A percentile compares a stretch with the other conserved stretches of the same genome.
These are phyloP conservation scores for Lactifluus subvellereus DNA, from an alignment of 768 basidiomycete species.

Conservation along the genomic window DNA sequence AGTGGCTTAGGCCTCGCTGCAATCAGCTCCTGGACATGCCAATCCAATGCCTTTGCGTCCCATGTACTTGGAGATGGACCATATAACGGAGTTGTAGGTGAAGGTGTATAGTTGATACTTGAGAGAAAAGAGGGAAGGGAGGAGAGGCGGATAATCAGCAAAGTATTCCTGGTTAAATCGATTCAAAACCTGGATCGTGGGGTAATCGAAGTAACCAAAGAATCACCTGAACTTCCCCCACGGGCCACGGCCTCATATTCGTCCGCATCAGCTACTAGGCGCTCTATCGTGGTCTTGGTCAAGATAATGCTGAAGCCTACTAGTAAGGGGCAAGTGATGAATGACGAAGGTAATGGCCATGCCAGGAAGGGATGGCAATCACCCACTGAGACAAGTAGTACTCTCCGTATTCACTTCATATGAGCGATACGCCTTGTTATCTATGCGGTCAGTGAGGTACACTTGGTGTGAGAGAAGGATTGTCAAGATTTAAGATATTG, in stretches of 20 bases:
- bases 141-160: constrained; percentile 87
- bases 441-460: constrained; percentile 95
- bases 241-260: constrained; percentile 95
- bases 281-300: constrained; percentile 85
- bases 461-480: constrained; percentile 91
- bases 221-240: constrained; percentile 90
- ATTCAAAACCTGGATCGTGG: constrained; percentile 18
- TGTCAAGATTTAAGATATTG: constrained; percentile 28
- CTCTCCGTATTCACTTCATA: constrained; percentile 97
- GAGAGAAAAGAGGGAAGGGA: constrained; percentile 83
- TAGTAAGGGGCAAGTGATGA: constrained; percentile 32
- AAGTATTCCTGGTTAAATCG: constrained; percentile 77
- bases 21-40: constrained; percentile 70
- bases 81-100: constrained; percentile 57
- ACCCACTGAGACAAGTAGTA: constrained; percentile 99
- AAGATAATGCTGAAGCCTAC: constrained; percentile 96
- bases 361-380: constrained; percentile 36
- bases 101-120: constrained; percentile 65
- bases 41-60: constrained; percentile 67
- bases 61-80: constrained; percentile 68
- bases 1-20: constrained; percentile 88
- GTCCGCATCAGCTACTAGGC: constrained; percentile 90
- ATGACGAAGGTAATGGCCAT: constrained; percentile 8
- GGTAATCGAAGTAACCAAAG: neutral
- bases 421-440: constrained; percentile 94